Conservation (phyloP, 2,329 filamentous ascomycete species). For the Botrytis galanthina region DNA sequence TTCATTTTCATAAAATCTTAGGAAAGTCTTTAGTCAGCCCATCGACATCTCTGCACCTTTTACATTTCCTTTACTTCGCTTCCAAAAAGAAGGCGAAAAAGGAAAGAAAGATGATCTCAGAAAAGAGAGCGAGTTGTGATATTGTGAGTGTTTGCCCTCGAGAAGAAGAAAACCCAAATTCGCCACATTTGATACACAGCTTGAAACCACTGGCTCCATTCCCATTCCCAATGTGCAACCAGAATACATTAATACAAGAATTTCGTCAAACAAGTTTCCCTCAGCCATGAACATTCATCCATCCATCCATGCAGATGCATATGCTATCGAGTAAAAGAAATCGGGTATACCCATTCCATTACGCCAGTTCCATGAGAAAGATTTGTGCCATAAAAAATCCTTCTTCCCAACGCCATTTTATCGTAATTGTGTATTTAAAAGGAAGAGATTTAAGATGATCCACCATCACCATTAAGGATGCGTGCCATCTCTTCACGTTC, state of each 20-base stretch:
- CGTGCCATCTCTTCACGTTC: slow-evolving; percentile 14
- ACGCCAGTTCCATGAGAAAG: slow-evolving; percentile 10
- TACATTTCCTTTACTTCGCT: neutral
- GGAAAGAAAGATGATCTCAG: slow-evolving; percentile 7
- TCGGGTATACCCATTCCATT: slow-evolving; percentile 16
- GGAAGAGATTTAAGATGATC: neutral
- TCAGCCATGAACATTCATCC: neutral
- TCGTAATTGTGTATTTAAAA: neutral
- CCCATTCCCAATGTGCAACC: neutral
- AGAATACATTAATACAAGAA: slow-evolving; percentile 1
- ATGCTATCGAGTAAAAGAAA: slow-evolving; percentile 13
- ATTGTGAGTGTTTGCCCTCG: neutral
- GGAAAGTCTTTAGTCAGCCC: neutral
- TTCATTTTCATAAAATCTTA: neutral
- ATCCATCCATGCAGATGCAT: neutral
- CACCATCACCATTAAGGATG: neutral
- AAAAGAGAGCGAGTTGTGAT: neutral
- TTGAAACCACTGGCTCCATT: neutral
- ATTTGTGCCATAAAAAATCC: neutral
- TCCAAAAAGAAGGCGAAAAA: neutral
- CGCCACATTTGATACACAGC: neutral
- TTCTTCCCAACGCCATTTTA: neutral
- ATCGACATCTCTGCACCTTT: neutral
- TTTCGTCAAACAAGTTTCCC: slow-evolving; percentile 12
- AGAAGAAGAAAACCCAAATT: neutral